phyloP scores from a whole-genome alignment of 2,329 filamentous ascomycete species.

The Ilyonectria mors-panacis region DNA sequence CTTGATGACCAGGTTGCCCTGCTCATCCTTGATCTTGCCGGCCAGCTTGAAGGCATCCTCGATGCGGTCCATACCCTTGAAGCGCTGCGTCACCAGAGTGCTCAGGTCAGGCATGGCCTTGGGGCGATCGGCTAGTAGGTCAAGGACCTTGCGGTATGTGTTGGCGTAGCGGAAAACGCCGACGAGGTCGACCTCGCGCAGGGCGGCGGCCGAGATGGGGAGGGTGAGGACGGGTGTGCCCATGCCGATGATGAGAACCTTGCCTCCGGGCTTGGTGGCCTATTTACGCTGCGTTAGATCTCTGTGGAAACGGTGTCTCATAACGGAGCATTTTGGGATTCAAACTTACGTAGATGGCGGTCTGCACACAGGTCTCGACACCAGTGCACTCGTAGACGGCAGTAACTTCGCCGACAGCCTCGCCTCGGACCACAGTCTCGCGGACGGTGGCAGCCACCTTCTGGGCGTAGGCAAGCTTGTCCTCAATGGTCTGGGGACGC shows the following conservation, averaged over 20 bases:
- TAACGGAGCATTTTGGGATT: background rate
- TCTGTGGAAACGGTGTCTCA: background rate
- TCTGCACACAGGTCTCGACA: conserved; percentile 82
- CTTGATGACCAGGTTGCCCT: conserved; percentile 81
- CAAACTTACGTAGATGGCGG: conserved; percentile 75
- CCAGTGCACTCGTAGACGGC: conserved; percentile 85
- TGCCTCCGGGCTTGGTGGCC: conserved; percentile 76
- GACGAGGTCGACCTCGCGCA: conserved; percentile 79
- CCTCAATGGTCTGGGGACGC: conserved; percentile 64
- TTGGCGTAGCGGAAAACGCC: conserved; percentile 83
- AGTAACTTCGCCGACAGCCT: conserved; percentile 73
- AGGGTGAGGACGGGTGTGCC: conserved; percentile 79
- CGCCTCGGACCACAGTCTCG: conserved; percentile 53
- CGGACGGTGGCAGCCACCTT: conserved; percentile 63
- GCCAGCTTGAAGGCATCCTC: conserved; percentile 82
- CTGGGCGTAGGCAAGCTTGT: conserved; percentile 67
- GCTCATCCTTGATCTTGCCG: conserved; percentile 77
- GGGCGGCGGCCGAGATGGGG: conserved; percentile 77
- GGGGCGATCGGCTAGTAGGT: conserved; percentile 64
- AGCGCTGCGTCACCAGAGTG: conserved; percentile 80
- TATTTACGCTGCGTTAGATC: conserved; percentile 41
- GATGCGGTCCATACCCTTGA: conserved; percentile 73
- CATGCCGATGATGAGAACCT: conserved; percentile 80
- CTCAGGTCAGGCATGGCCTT: conserved; percentile 73
- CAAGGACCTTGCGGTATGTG: conserved; percentile 74